Conservation (phyloP, 768 basidiomycete genomes). For the Clitopilus hobsonii region DNA sequence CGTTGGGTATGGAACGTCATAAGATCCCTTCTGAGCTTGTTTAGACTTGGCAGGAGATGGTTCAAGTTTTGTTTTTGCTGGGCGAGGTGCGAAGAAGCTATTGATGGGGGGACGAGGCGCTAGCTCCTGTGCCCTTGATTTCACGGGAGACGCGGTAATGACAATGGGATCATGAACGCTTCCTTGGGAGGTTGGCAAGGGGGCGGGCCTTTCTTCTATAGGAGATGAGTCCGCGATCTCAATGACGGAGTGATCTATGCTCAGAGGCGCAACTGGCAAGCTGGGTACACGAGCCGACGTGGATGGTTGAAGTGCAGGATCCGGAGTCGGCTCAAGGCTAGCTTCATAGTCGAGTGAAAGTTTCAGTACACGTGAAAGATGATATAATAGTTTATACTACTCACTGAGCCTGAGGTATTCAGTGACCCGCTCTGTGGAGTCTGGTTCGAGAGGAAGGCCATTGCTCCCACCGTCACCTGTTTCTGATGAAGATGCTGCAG, state of each 20-base stretch:
- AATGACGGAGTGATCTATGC: not conserved
- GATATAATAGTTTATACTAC: no score
- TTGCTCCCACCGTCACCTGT: not conserved
- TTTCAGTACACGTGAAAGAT: no score
- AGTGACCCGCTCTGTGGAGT: not conserved
- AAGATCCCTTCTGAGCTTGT: not conserved
- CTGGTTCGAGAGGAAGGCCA: not conserved
- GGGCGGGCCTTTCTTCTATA: not conserved
- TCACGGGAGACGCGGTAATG: not conserved
- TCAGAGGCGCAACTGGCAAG: not conserved
- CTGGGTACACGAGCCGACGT: not conserved
- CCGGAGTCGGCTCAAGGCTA: not conserved
- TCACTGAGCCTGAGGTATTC: not conserved
- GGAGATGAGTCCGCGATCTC: not conserved
- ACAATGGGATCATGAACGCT: not conserved
- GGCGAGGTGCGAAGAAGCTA: not conserved
- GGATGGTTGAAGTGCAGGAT: not conserved
- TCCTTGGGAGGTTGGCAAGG: not conserved
- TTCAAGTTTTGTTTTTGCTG: not conserved
- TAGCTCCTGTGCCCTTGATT: not conserved
- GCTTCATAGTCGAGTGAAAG: not conserved
- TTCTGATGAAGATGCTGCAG: not conserved
- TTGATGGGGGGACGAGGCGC: not conserved
- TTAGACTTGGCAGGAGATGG: not conserved
- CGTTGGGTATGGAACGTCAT: constrained; percentile 43